Percentiles rank a stretch among this genome's conserved stretches.
Conservation (phyloP, 148 eudicot genomes). For the Cornus suecica region DNA sequence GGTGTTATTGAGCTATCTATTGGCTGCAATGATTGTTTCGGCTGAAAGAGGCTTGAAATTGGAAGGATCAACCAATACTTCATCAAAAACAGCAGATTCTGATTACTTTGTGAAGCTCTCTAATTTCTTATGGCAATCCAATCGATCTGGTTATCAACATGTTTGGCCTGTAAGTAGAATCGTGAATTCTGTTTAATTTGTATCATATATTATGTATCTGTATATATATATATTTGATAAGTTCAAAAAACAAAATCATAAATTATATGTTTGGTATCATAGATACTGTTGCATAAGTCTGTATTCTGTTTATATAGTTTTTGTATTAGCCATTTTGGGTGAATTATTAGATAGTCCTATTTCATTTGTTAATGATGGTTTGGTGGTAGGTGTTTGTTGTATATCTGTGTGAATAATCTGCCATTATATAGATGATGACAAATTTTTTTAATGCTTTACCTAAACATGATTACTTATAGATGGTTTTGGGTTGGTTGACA, state of each 20-base stretch:
- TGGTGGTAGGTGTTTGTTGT: not conserved
- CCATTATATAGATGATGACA: not conserved
- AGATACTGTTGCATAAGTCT: not conserved
- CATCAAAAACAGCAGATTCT: conserved; percentile 10
- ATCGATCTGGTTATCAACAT: conserved; percentile 64
- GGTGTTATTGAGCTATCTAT: conserved; percentile 36
- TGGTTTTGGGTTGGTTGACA: not conserved
- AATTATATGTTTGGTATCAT: too few species aligned
- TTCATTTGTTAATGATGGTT: not conserved
- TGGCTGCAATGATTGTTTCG: conserved; percentile 57
- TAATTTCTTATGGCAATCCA: conserved; percentile 59
- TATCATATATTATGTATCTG: too few species aligned
- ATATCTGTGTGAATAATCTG: not conserved
- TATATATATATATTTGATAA: too few species aligned
- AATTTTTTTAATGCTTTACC: too few species aligned
- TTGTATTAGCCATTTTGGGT: not conserved
- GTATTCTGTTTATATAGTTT: not conserved
- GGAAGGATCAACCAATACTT: not conserved
- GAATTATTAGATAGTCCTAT: not conserved
- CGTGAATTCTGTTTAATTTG: too few species aligned
- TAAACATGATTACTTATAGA: too few species aligned
- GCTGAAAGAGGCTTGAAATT: conserved; percentile 56
- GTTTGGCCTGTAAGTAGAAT: conserved; percentile 82
- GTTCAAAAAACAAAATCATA: too few species aligned
- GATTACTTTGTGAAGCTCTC: conserved; percentile 15